Evolutionary conservation across 345 rosid species (phyloP).

Genomic region (Passiflora organensis): DNA sequence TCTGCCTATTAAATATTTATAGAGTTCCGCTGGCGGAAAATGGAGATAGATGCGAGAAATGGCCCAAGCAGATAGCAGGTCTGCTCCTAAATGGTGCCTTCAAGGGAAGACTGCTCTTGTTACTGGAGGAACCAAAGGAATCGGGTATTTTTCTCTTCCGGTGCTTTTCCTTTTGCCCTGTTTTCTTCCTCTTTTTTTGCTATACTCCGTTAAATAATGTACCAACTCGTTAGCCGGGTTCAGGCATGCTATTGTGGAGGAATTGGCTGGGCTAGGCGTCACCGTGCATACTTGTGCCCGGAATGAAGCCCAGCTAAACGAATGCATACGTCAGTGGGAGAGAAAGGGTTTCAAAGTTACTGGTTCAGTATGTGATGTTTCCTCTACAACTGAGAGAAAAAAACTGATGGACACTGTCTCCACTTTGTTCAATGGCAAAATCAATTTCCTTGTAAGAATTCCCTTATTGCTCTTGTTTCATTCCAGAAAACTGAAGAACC

Average conservation of each 20-base stretch:
- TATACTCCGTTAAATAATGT: too few species aligned
- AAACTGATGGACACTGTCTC: neutral
- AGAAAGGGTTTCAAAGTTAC: neutral
- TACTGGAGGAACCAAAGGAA: slow-evolving; percentile 31
- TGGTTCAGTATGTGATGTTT: slow-evolving; percentile 1
- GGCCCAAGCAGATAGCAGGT: neutral
- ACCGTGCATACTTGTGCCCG: neutral
- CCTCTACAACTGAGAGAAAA: neutral
- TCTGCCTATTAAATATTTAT: too few species aligned
- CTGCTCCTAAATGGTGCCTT: slow-evolving; percentile 40
- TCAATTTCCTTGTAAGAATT: slow-evolving; percentile 2
- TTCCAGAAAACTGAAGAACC: too few species aligned
- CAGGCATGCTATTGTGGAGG: slow-evolving; percentile 1
- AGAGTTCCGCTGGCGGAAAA: too few species aligned
- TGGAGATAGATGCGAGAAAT: neutral
- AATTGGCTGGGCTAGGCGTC: neutral
- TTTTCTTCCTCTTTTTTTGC: neutral
- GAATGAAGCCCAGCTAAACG: neutral
- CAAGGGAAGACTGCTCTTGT: slow-evolving; percentile 26
- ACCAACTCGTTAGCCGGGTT: neutral
- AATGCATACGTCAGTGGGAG: neutral
- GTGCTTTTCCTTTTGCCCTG: neutral
- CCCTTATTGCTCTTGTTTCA: too few species aligned
- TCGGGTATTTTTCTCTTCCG: neutral
- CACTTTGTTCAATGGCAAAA: slow-evolving; percentile 1